Evolutionary conservation across 2,329 filamentous ascomycete genomes (phyloP).

Genomic region (Colletotrichum liriopes): DNA sequence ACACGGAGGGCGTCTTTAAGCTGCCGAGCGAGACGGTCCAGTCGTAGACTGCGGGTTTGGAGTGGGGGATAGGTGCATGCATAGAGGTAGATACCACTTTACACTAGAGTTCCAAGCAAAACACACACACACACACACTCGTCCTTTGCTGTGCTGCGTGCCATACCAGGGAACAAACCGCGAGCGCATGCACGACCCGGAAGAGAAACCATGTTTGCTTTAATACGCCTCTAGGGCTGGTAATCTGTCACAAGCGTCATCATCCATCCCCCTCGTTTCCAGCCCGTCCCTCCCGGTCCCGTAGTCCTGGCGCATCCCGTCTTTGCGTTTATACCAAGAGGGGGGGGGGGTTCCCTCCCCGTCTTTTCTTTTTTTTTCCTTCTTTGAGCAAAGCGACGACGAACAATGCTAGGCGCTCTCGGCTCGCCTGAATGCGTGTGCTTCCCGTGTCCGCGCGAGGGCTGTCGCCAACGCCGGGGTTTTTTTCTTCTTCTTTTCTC

Average conservation of each 20-base stretch:
- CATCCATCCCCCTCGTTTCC: neutral
- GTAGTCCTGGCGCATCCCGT: neutral
- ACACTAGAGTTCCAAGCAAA: neutral
- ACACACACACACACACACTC: neutral
- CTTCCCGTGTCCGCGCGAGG: neutral
- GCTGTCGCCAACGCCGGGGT: conserved; percentile 15
- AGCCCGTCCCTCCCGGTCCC: neutral
- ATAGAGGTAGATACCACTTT: neutral
- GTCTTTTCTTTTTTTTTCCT: neutral
- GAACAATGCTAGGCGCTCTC: conserved; percentile 13
- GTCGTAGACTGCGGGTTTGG: conserved; percentile 22
- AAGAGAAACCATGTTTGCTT: conserved; percentile 32
- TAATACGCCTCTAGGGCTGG: conserved; percentile 32
- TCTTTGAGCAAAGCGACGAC: neutral
- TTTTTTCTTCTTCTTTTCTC: neutral
- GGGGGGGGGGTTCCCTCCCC: neutral
- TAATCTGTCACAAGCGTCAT: conserved; percentile 1
- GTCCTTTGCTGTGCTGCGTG: neutral
- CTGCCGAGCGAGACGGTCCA: conserved; percentile 46
- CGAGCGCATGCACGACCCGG: neutral
- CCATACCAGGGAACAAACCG: neutral
- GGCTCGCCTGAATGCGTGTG: conserved; percentile 11
- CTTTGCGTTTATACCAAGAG: neutral
- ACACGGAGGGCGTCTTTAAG: conserved; percentile 63
- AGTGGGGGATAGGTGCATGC: neutral